Conservation (phyloP, 805 yeast species). For the Wickerhamiella azymoides region DNA sequence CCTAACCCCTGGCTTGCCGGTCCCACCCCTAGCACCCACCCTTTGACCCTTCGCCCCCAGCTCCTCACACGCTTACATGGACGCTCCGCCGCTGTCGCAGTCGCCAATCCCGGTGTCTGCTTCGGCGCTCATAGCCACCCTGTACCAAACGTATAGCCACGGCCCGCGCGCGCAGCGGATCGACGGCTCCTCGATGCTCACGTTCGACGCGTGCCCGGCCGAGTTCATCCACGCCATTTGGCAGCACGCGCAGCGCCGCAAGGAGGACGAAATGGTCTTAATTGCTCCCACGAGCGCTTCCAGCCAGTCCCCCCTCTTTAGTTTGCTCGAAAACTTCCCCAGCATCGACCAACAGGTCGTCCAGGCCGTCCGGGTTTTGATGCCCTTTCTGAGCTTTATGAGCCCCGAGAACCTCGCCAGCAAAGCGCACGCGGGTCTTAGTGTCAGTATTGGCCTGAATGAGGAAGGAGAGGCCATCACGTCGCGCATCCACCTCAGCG, state of each 20-base stretch:
- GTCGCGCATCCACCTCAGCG: slow-evolving; percentile 21
- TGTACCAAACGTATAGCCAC: slow-evolving; percentile 23
- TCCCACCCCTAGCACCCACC: no score
- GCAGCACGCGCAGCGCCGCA: slow-evolving; percentile 29
- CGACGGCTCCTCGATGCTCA: slow-evolving; percentile 24
- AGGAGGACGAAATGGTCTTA: slow-evolving; percentile 29
- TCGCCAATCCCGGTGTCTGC: slow-evolving; percentile 21
- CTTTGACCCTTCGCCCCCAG: no score
- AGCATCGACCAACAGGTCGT: slow-evolving; percentile 24
- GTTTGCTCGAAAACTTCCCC: slow-evolving; percentile 25
- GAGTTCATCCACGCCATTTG: slow-evolving; percentile 24
- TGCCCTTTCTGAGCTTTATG: slow-evolving; percentile 28
- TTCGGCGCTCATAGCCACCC: slow-evolving; percentile 24
- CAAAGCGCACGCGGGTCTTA: slow-evolving; percentile 25
- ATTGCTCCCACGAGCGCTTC: slow-evolving; percentile 23
- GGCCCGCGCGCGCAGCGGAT: slow-evolving; percentile 14
- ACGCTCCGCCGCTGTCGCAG: slow-evolving; percentile 23
- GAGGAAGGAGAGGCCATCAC: slow-evolving; percentile 23
- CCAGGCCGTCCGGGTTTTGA: slow-evolving; percentile 25
- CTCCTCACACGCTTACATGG: slow-evolving; percentile 19
- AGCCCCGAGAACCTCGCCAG: slow-evolving; percentile 26
- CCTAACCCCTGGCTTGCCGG: no score
- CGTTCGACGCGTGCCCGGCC: slow-evolving; percentile 24
- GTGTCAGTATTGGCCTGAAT: slow-evolving; percentile 23
- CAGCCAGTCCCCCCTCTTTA: slow-evolving; percentile 22